Conservation (phyloP, 768 basidiomycete genomes). For the Lentinus tigrinus region DNA sequence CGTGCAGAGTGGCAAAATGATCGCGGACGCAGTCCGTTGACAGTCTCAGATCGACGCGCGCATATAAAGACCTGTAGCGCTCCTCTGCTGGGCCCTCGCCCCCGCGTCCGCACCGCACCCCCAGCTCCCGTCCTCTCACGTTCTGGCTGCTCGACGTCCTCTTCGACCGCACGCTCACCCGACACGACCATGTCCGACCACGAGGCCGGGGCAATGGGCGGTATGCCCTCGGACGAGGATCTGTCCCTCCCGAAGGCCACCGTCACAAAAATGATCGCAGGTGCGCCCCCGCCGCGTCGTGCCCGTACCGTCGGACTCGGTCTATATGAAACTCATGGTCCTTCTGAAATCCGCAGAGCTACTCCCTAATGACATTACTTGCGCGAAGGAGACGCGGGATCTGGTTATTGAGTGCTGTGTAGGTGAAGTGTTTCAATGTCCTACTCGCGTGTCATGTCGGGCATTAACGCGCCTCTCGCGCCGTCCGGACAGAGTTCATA, state of each 20-base stretch:
- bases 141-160: neutral
- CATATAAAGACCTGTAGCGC: constrained; percentile 24
- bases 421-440: constrained; percentile 63
- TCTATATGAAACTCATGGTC: constrained; percentile 1
- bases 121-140: neutral
- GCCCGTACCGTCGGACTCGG: neutral
- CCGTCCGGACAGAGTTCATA: constrained; percentile 79
- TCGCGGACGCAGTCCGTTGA: constrained; percentile 11
- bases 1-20: constrained; percentile 43
- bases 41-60: constrained; percentile 18
- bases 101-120: constrained; percentile 5
- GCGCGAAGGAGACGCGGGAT: constrained; percentile 96
- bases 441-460: neutral
- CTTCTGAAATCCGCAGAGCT: constrained; percentile 56
- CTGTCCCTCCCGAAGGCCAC: constrained; percentile 95
- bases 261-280: constrained; percentile 94
- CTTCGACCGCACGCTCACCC: neutral
- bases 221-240: constrained; percentile 84
- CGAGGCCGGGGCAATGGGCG: constrained; percentile 64
- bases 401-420: constrained; percentile 98
- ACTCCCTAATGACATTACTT: constrained; percentile 82
- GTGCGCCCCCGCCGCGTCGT: constrained; percentile 38
- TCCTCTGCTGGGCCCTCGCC: constrained; percentile 12
- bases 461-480: constrained; percentile 9
- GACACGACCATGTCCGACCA: constrained; percentile 77